Evolutionary conservation across 345 rosid species (phyloP).

Genomic region (Rhodomyrtus tomentosa): DNA sequence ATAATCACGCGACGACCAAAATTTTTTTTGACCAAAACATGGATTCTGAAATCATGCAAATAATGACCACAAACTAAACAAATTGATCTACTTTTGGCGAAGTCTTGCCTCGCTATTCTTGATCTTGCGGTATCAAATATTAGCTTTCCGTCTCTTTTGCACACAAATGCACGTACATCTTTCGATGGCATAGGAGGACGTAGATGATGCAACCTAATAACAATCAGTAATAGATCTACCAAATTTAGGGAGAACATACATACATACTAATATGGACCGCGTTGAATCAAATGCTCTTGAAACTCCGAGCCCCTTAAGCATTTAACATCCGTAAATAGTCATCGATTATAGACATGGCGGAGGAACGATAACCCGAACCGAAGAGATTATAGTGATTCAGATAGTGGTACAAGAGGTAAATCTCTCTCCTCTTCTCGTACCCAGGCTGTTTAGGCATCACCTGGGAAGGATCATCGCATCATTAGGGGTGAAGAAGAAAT

Average conservation of each 20-base stretch:
- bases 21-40: neutral
- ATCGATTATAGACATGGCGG: slow-evolving; percentile 71
- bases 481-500: neutral
- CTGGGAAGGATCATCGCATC: slow-evolving; percentile 7
- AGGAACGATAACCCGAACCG: slow-evolving; percentile 78
- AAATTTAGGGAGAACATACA: neutral
- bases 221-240: neutral
- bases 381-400: slow-evolving; percentile 90
- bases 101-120: no score
- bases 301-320: slow-evolving; percentile 6
- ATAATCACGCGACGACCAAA: neutral
- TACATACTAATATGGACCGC: neutral
- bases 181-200: neutral
- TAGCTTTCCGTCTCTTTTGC: neutral
- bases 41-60: neutral
- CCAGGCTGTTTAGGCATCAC: slow-evolving; percentile 82
- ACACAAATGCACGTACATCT: neutral
- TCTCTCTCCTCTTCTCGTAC: slow-evolving; percentile 68
- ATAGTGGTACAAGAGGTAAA: slow-evolving; percentile 78
- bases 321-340: slow-evolving; percentile 49
- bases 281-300: neutral
- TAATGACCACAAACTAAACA: neutral
- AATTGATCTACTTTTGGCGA: no score
- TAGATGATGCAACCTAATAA: neutral
- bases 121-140: neutral